Evolutionary conservation across 306 rosid genomes (phyloP).

Genomic region (Coriaria nepalensis): DNA sequence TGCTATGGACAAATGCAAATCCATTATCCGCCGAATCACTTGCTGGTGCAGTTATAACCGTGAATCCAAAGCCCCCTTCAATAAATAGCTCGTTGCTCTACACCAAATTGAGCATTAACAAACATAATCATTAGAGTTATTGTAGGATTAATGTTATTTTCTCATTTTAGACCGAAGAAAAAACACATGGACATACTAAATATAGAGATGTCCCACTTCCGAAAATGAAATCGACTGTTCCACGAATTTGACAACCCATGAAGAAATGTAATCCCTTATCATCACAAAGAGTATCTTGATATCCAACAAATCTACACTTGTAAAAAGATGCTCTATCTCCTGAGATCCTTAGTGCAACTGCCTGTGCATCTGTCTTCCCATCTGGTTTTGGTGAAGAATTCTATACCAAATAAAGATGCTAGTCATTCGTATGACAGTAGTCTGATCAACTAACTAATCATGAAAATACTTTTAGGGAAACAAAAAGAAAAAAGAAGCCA

Average conservation of each 20-base stretch:
- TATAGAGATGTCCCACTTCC: conserved; percentile 33
- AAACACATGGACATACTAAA: conserved; percentile 17
- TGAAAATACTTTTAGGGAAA: no score
- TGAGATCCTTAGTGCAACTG: conserved; percentile 30
- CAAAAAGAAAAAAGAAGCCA: no score
- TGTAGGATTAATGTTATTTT: not conserved
- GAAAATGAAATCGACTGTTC: conserved; percentile 30
- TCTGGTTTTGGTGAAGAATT: conserved; percentile 32
- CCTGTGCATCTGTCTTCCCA: conserved; percentile 22
- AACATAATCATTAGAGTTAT: no score
- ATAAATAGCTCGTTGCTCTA: conserved; percentile 29
- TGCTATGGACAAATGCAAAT: conserved; percentile 44
- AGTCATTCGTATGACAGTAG: no score
- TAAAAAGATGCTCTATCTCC: conserved; percentile 25
- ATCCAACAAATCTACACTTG: conserved; percentile 29
- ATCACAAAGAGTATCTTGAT: conserved; percentile 41
- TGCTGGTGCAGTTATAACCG: conserved; percentile 47
- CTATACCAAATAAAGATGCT: conserved; percentile 13
- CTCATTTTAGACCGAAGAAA: not conserved
- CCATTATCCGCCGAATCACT: conserved; percentile 11
- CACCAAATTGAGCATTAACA: not conserved
- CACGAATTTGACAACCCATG: conserved; percentile 33
- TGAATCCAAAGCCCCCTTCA: conserved; percentile 7
- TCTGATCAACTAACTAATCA: no score
- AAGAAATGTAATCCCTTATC: conserved; percentile 31